A percentile compares a stretch with the other conserved stretches of the same genome.
phyloP scores from a whole-genome alignment of 176 grass and related monocot genomes.

The Dendrocalamus sinicus region DNA sequence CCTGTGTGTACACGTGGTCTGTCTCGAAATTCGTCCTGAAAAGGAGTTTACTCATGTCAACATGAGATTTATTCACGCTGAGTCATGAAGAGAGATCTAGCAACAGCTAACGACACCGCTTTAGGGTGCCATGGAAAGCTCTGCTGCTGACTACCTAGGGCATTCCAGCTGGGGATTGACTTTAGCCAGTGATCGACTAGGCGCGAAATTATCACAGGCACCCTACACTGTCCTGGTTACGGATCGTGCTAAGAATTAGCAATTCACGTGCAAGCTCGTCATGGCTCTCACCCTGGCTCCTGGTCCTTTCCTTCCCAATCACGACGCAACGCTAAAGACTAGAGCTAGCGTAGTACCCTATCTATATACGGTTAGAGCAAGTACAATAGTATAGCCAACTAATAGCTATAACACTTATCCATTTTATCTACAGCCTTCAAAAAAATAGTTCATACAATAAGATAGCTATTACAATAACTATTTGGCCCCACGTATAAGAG shows the following conservation, averaged over 20 bases:
- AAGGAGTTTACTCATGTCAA: background rate
- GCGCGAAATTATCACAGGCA: background rate
- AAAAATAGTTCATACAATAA: no score
- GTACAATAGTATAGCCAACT: no score
- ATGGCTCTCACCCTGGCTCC: background rate
- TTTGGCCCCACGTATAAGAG: no score
- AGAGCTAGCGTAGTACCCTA: background rate
- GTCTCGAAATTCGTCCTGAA: constrained; percentile 9
- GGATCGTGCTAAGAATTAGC: background rate
- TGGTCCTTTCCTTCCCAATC: background rate
- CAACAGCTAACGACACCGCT: background rate
- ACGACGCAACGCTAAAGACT: background rate
- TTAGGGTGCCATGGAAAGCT: constrained; percentile 15
- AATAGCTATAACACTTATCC: no score
- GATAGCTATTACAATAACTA: no score
- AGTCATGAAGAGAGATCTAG: background rate
- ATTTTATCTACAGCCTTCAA: no score
- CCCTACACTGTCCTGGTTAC: background rate
- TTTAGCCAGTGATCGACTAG: background rate
- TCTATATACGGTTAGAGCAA: background rate
- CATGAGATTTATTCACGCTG: background rate
- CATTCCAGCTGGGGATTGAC: constrained; percentile 35
- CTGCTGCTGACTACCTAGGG: background rate
- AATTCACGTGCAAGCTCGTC: background rate
- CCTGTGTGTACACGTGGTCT: constrained; percentile 28